These are phyloP conservation scores for Chenopodium formosanum DNA, from an alignment of 148 eudicot species.

Conservation along the genomic window DNA sequence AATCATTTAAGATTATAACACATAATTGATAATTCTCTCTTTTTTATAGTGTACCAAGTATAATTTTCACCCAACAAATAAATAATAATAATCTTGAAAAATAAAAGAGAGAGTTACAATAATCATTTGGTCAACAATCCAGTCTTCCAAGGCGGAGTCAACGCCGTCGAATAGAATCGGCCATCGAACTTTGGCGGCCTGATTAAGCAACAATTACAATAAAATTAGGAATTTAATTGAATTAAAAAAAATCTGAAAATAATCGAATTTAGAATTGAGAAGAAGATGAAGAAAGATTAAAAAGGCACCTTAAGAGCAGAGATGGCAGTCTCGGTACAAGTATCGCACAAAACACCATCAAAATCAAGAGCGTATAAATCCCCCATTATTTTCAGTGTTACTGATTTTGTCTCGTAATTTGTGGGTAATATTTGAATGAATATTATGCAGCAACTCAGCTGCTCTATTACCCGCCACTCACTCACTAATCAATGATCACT, in stretches of 20 bases:
- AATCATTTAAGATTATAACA: no score
- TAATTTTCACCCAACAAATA: no score
- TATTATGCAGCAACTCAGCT: not conserved
- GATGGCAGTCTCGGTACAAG: constrained; percentile 90
- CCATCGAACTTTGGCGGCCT: constrained; percentile 96
- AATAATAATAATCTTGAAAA: no score
- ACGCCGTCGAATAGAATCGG: constrained; percentile 62
- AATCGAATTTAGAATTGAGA: not conserved
- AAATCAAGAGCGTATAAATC: constrained; percentile 90
- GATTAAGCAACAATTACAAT: not conserved
- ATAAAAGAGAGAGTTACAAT: constrained; percentile 27
- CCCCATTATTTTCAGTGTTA: constrained; percentile 36
- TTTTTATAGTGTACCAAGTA: no score
- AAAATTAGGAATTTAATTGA: not conserved
- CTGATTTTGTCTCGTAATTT: no score
- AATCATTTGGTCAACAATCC: constrained; percentile 92
- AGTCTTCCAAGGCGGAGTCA: constrained; percentile 59
- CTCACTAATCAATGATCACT: not conserved
- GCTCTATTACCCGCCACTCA: not conserved
- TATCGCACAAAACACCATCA: constrained; percentile 93
- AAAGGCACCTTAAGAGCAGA: constrained; percentile 73
- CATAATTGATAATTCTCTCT: not conserved
- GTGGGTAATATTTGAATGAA: not conserved
- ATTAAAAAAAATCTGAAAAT: no score
- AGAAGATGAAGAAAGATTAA: not conserved